Conservation (phyloP, 495 filamentous ascomycete genomes). For the Talaromyces ruber region DNA sequence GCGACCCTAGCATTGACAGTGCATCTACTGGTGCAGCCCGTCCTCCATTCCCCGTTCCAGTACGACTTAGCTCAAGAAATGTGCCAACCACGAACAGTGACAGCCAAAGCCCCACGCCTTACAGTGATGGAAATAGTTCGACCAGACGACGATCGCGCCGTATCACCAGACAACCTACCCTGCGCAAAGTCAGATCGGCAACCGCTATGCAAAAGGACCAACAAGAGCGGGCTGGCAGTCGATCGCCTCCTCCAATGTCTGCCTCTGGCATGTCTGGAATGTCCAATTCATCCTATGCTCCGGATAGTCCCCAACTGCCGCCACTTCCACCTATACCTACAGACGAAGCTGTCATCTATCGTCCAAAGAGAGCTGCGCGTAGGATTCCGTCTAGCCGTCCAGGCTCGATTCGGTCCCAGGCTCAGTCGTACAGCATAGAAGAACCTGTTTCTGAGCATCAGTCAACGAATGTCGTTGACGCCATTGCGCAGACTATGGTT, state of each 20-base stretch:
- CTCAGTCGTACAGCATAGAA: conserved; percentile 25
- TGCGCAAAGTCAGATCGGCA: conserved; percentile 81
- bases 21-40: conserved; percentile 42
- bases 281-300: conserved; percentile 53
- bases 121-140: conserved; percentile 35
- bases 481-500: conserved; percentile 97
- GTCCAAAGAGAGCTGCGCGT: conserved; percentile 11
- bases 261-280: conserved; percentile 40
- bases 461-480: conserved; percentile 83
- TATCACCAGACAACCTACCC: conserved; percentile 29
- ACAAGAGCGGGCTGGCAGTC: conserved; percentile 33
- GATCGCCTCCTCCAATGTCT: conserved; percentile 51
- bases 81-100: conserved; percentile 65
- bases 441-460: conserved; percentile 56
- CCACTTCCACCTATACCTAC: conserved; percentile 67
- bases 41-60: conserved; percentile 81
- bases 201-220: conserved; percentile 52
- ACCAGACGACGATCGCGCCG: conserved; percentile 24
- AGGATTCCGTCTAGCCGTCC: conserved; percentile 16
- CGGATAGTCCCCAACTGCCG: conserved; percentile 64
- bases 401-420: conserved; percentile 14
- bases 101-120: conserved; percentile 70
- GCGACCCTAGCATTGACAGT: conserved; percentile 51
- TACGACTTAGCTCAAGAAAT: conserved; percentile 77
- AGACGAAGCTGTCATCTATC: conserved; percentile 61